Percentiles rank a stretch among this genome's conserved stretches.
Conservation (phyloP, 345 rosid genomes). For the Atalantia buxifolia region DNA sequence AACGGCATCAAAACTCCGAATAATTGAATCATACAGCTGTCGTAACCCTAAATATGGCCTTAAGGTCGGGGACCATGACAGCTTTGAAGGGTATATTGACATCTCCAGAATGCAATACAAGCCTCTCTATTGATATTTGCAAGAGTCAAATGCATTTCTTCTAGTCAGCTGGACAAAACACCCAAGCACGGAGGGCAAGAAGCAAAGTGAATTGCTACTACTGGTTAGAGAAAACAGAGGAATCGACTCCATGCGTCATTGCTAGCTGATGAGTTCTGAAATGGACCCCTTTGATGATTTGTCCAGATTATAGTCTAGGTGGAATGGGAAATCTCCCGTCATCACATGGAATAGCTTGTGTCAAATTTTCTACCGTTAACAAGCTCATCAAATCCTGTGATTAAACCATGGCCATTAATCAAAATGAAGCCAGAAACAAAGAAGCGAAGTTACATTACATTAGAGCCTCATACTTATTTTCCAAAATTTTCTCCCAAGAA, state of each 20-base stretch:
- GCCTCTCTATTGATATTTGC: background rate
- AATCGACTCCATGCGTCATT: background rate
- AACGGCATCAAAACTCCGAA: background rate
- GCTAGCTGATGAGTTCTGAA: background rate
- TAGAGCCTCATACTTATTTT: slow-evolving; percentile 35
- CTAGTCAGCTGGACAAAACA: background rate
- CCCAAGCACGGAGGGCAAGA: background rate
- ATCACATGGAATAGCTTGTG: slow-evolving; percentile 12
- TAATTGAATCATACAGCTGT: background rate
- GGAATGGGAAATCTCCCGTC: slow-evolving; percentile 2
- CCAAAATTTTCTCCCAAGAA: slow-evolving; percentile 18
- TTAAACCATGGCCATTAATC: slow-evolving; percentile 27
- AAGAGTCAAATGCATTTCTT: background rate
- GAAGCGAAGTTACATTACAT: background rate
- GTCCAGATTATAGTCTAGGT: background rate
- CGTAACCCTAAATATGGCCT: background rate
- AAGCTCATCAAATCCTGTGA: slow-evolving; percentile 18
- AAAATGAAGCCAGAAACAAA: background rate
- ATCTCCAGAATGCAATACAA: background rate
- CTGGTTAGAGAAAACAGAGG: background rate
- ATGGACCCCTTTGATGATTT: slow-evolving; percentile 1
- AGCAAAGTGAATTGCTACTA: background rate
- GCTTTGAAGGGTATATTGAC: background rate
- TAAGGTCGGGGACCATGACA: too few species aligned
- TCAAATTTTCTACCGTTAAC: slow-evolving; percentile 17